Evolutionary conservation across 495 filamentous ascomycete species (phyloP), one percentile per base, ranked within the genome.

Genomic region (Aspergillus steynii): DNA sequence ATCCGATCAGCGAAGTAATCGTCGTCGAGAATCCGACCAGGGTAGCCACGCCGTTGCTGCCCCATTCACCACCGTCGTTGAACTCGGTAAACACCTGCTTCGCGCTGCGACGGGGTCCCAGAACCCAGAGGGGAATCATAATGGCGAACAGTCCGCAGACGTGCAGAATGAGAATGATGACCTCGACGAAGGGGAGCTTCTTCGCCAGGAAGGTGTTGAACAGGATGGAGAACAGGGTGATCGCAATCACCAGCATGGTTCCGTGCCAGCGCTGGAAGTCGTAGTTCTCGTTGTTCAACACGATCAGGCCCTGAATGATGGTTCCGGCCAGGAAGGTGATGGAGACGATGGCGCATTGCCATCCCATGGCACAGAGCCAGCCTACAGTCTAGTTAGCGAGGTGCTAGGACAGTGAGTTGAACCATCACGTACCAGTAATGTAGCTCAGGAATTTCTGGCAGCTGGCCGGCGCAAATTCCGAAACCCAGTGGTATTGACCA

Each of bases 401-500:
- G 20, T 20, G 20, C 20, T 20, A 20, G 20, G 20, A 20, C 20
- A 20, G 20, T 20, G 20, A 20, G 20, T 20, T 20, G 20, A 20
- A 20, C 20, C 20, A 20, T 20, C 20, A 29, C 14, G 47, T 72
- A 77, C 84, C 84, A 47, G 83, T 83, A 37, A 86, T 76, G 65
- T 86, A 88, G 64, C 84, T 85, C 5, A 86, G 69, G 50, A 84
- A 83, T 57, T 83, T 85, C 58, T 84, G 83, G 48, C 68, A 78
- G 25, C 67, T 74, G 5, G 62, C 66, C 15, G 85, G 84, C 6
- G 84, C 80, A 61, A 86, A 82, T 61, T 86, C 83, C 6, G 79
- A 85, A 4, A 86, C 82, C 85, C 84, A 88, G 60, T 84, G 80
- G 55, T 84, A 84, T 56, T 84, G 80, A n/a, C 81, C 80, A 51